phyloP scores from a whole-genome alignment of 2,329 filamentous ascomycete species.

The Trichophyton equinum region DNA sequence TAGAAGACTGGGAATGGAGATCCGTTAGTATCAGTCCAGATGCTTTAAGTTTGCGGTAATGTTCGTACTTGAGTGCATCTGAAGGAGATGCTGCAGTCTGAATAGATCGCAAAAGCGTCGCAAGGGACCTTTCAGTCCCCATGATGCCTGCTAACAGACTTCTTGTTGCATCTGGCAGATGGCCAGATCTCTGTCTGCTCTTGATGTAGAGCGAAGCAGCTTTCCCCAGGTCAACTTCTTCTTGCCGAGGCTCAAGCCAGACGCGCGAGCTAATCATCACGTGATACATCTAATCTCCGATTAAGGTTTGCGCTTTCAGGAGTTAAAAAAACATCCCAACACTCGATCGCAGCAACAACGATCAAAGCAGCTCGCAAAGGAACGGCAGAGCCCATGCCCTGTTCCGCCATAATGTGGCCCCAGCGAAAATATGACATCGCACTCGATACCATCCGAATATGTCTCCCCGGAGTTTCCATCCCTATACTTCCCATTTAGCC shows the following conservation, averaged over 20 bases:
- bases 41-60: slow-evolving; percentile 13
- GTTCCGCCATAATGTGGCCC: not conserved
- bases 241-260: not conserved
- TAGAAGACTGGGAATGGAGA: slow-evolving; percentile 34
- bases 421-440: not conserved
- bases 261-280: not conserved
- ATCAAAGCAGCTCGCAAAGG: not conserved
- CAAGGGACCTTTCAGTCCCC: slow-evolving; percentile 49
- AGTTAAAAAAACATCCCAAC: not conserved
- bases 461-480: slow-evolving; percentile 62
- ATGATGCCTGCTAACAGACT: slow-evolving; percentile 23
- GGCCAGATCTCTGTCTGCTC: not conserved
- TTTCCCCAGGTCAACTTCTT: not conserved
- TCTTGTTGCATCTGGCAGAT: not conserved
- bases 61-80: slow-evolving; percentile 45
- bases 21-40: slow-evolving; percentile 13
- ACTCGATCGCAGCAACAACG: not conserved
- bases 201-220: not conserved
- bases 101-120: slow-evolving; percentile 47
- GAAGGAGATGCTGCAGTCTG: slow-evolving; percentile 46
- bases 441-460: slow-evolving; percentile 40
- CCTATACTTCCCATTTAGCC: slow-evolving; percentile 57
- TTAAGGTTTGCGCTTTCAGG: not conserved
- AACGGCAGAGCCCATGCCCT: not conserved
- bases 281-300: not conserved